Percentiles rank a stretch among this genome's conserved stretches.
Evolutionary conservation across 345 rosid species (phyloP).

Genomic region (Aethionema arabicum): DNA sequence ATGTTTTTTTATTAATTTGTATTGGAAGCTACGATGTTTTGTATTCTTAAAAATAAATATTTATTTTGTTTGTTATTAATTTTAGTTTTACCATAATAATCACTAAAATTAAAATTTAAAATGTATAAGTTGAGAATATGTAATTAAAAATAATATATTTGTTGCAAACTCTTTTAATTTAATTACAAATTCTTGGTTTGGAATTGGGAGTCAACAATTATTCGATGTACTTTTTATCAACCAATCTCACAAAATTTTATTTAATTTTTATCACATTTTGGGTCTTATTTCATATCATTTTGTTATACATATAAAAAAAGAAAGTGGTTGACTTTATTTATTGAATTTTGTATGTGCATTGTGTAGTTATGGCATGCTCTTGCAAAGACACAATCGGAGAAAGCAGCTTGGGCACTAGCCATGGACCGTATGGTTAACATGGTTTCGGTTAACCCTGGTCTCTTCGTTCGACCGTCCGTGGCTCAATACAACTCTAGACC

Average conservation of each 20-base stretch:
- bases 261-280: neutral
- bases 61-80: too few species aligned
- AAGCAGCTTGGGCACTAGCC: slow-evolving; percentile 93
- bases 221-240: neutral
- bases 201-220: slow-evolving; percentile 1
- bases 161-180: too few species aligned
- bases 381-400: slow-evolving; percentile 73
- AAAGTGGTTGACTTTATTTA: neutral
- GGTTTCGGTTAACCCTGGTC: slow-evolving; percentile 81
- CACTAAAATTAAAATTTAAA: too few species aligned
- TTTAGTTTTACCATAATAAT: too few species aligned
- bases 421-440: slow-evolving; percentile 78
- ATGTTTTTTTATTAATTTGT: too few species aligned
- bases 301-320: neutral
- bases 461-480: slow-evolving; percentile 66
- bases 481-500: slow-evolving; percentile 62
- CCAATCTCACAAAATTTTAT: slow-evolving; percentile 9
- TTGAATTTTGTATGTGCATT: neutral
- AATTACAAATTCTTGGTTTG: too few species aligned
- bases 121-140: too few species aligned
- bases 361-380: slow-evolving; percentile 75
- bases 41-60: too few species aligned
- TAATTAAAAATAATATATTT: too few species aligned
- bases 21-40: too few species aligned
- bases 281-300: neutral